Conservation (phyloP, 2,329 filamentous ascomycete genomes). For the Hypoxylon sp. region DNA sequence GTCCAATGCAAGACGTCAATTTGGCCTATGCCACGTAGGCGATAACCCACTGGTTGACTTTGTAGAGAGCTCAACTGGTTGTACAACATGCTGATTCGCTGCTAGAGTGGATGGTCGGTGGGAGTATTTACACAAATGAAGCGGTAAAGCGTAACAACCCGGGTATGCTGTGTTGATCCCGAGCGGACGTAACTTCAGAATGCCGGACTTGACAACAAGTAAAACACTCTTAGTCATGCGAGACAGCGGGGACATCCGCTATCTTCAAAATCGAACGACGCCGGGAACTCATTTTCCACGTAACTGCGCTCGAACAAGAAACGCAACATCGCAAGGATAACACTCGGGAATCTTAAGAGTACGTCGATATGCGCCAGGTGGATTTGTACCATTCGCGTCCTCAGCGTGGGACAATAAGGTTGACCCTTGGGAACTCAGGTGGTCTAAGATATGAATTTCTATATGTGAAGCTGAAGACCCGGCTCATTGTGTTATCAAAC, state of each 20-base stretch:
- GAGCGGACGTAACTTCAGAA: constrained; percentile 17
- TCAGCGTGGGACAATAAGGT: constrained; percentile 3
- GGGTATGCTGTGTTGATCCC: constrained; percentile 23
- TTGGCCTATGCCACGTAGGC: constrained; percentile 40
- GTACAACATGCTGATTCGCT: constrained; percentile 30
- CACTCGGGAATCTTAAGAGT: constrained; percentile 3
- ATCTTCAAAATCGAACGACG: constrained; percentile 11
- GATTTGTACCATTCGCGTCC: neutral
- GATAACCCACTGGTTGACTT: constrained; percentile 28
- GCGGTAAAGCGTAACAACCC: constrained; percentile 34
- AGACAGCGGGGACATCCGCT: constrained; percentile 14
- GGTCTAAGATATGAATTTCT: neutral
- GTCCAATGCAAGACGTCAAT: constrained; percentile 33
- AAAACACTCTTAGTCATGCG: constrained; percentile 18
- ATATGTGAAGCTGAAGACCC: neutral
- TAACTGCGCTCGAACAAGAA: constrained; percentile 12
- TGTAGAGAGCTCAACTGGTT: constrained; percentile 20
- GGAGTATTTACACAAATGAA: constrained; percentile 29
- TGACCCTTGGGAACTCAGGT: neutral
- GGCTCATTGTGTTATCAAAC: neutral
- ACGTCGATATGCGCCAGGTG: constrained; percentile 1
- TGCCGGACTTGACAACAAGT: constrained; percentile 8
- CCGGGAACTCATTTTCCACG: constrained; percentile 1
- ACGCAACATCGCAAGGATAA: neutral
- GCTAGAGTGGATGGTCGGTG: neutral